Evolutionary conservation across 441 rosid species (phyloP).

Genomic region (Croton laevigatus): DNA sequence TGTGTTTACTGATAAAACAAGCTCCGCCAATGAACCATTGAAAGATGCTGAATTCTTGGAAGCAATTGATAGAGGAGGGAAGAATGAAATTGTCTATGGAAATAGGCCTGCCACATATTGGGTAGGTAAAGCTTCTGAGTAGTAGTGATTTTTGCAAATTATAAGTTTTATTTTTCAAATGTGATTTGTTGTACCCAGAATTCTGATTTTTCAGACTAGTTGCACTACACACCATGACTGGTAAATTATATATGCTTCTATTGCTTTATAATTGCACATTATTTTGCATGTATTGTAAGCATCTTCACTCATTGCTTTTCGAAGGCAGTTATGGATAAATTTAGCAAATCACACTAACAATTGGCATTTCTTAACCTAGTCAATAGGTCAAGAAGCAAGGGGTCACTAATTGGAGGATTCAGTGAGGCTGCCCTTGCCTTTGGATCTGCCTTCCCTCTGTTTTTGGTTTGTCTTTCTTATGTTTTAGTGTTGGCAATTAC

Average conservation of each 20-base stretch:
- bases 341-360: neutral
- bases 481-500: neutral
- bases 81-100: conserved; percentile 51
- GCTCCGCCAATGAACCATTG: conserved; percentile 39
- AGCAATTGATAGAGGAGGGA: conserved; percentile 90
- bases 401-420: conserved; percentile 74
- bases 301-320: conserved; percentile 4
- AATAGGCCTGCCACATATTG: conserved; percentile 77
- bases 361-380: conserved; percentile 30
- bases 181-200: too few species aligned
- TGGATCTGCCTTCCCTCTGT: conserved; percentile 66
- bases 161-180: too few species aligned
- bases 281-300: conserved; percentile 5
- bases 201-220: conserved; percentile 2
- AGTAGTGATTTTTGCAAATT: neutral
- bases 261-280: neutral
- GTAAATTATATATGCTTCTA: neutral
- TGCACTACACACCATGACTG: neutral
- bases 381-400: conserved; percentile 65
- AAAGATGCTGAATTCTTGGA: conserved; percentile 60
- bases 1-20: conserved; percentile 48
- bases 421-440: conserved; percentile 79
- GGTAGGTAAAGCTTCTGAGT: conserved; percentile 42
- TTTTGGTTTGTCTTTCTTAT: conserved; percentile 47
- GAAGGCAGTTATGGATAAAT: neutral